phyloP scores from a whole-genome alignment of 352 stramenopile species.

The Globisporangium recalcitrans region DNA sequence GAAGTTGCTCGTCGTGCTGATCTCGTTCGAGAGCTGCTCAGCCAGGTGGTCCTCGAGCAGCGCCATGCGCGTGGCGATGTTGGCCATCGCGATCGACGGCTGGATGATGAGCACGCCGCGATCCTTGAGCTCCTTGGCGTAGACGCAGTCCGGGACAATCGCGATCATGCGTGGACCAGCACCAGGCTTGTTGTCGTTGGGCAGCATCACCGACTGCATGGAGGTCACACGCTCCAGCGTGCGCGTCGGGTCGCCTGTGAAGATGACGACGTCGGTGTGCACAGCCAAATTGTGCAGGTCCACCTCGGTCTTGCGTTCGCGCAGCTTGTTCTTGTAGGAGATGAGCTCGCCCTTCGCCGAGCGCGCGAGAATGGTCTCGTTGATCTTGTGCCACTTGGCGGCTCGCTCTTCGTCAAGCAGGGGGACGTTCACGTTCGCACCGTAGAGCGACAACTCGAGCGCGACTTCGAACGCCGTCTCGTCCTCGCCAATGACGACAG shows the following conservation, averaged over 20 bases:
- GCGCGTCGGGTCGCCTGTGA: slow-evolving; percentile 44
- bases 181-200: slow-evolving; percentile 23
- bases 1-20: slow-evolving; percentile 20
- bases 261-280: slow-evolving; percentile 56
- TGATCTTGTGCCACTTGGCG: slow-evolving; percentile 54
- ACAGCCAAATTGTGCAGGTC: slow-evolving; percentile 29
- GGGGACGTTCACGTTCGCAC: slow-evolving; percentile 53
- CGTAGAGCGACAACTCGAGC: slow-evolving; percentile 56
- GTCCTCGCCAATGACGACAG: slow-evolving; percentile 59
- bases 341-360: slow-evolving; percentile 58
- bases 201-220: slow-evolving; percentile 27
- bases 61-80: slow-evolving; percentile 61
- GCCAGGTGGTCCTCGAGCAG: slow-evolving; percentile 44
- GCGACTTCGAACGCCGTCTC: slow-evolving; percentile 59
- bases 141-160: slow-evolving; percentile 33
- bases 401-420: slow-evolving; percentile 52
- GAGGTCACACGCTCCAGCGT: slow-evolving; percentile 43
- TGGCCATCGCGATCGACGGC: slow-evolving; percentile 54
- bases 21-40: slow-evolving; percentile 34
- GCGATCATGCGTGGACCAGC: slow-evolving; percentile 51
- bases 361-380: slow-evolving; percentile 42
- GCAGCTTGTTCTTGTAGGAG: slow-evolving; percentile 59
- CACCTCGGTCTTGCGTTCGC: slow-evolving; percentile 21
- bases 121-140: slow-evolving; percentile 35
- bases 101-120: slow-evolving; percentile 56